phyloP scores from a whole-genome alignment of 1,139 yeast genomes.

The Taiozyma sp. region DNA sequence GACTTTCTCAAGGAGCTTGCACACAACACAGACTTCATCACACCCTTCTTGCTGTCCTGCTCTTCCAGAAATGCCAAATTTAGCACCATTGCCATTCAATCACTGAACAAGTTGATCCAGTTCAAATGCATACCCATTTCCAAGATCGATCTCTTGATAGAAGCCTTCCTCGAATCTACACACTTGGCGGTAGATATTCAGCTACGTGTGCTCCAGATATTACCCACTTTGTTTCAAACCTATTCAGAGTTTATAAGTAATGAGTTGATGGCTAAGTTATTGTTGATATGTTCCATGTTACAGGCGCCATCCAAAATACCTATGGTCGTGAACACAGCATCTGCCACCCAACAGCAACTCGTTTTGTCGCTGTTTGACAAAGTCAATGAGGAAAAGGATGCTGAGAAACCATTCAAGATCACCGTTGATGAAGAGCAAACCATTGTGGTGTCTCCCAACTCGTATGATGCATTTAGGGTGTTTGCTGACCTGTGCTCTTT shows the following conservation, averaged over 20 bases:
- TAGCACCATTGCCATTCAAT: constrained; percentile 64
- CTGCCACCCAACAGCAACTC: constrained; percentile 87
- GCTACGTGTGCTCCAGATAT: constrained; percentile 76
- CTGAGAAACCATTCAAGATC: constrained; percentile 28
- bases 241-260: constrained; percentile 56
- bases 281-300: constrained; percentile 65
- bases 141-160: constrained; percentile 50
- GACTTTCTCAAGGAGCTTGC: constrained; percentile 27
- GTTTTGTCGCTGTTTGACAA: constrained; percentile 72
- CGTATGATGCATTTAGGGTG: constrained; percentile 65
- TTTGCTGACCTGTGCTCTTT: constrained; percentile 67
- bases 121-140: constrained; percentile 45
- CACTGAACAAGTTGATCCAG: constrained; percentile 54
- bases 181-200: constrained; percentile 79
- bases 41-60: constrained; percentile 72
- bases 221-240: constrained; percentile 68
- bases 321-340: constrained; percentile 85
- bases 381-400: constrained; percentile 31
- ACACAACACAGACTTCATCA: constrained; percentile 46
- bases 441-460: constrained; percentile 42
- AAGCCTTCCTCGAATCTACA: constrained; percentile 67
- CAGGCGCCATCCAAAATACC: constrained; percentile 65
- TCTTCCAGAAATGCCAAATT: constrained; percentile 70
- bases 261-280: constrained; percentile 47
- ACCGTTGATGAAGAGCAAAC: constrained; percentile 39